A percentile compares a stretch with the other conserved stretches of the same genome.
Evolutionary conservation across 1,284 basidiomycete genomes (phyloP).

Genomic region (Sutorius eximius): DNA sequence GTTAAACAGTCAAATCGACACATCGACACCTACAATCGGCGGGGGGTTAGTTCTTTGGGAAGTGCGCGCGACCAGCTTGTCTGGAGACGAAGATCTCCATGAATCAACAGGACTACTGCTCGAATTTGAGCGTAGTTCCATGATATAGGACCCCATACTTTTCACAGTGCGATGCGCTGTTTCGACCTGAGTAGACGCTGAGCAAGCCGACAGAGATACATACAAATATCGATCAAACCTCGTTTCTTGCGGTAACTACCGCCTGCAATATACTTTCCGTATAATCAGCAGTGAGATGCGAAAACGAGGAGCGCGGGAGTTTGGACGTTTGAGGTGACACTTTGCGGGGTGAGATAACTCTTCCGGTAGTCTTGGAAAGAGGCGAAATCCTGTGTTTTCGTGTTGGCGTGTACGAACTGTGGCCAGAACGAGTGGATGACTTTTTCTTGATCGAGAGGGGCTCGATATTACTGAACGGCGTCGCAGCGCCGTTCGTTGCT

Average conservation of each 20-base stretch:
- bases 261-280: slow-evolving; percentile 48
- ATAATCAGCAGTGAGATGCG: slow-evolving; percentile 34
- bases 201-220: not conserved
- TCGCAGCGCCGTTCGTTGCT: slow-evolving; percentile 26
- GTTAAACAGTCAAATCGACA: slow-evolving; percentile 1
- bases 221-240: slow-evolving; percentile 44
- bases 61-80: slow-evolving; percentile 47
- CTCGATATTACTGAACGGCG: slow-evolving; percentile 44
- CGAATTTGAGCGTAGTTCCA: slow-evolving; percentile 37
- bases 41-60: slow-evolving; percentile 40
- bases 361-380: slow-evolving; percentile 43
- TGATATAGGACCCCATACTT: slow-evolving; percentile 64
- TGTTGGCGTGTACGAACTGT: slow-evolving; percentile 42
- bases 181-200: slow-evolving; percentile 51
- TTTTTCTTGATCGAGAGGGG: slow-evolving; percentile 83
- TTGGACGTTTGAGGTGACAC: slow-evolving; percentile 52
- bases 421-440: slow-evolving; percentile 48
- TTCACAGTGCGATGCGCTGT: slow-evolving; percentile 65
- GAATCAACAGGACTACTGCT: slow-evolving; percentile 35
- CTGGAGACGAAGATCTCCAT: slow-evolving; percentile 52
- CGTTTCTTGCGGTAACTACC: slow-evolving; percentile 60
- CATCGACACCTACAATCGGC: slow-evolving; percentile 41
- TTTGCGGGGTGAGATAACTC: slow-evolving; percentile 51
- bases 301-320: slow-evolving; percentile 18
- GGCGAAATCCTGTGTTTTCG: slow-evolving; percentile 52